Evolutionary conservation across 495 filamentous ascomycete genomes (phyloP).

Genomic region (Letharia columbiana): DNA sequence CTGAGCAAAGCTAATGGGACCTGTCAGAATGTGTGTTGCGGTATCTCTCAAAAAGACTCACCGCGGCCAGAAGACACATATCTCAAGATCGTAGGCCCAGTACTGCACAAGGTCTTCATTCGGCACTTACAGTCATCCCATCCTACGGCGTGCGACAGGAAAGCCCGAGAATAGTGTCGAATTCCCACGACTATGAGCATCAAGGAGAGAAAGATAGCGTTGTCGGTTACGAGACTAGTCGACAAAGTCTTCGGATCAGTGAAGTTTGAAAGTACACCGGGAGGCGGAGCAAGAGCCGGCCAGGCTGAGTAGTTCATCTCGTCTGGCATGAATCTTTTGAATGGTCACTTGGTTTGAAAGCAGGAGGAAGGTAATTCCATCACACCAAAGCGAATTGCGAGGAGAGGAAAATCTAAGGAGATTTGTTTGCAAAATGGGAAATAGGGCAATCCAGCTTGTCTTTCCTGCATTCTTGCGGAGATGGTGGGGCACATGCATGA

Average conservation of each 20-base stretch:
- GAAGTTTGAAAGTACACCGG: neutral
- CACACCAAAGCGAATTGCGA: too few relatives aligned
- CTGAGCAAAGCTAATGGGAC: neutral
- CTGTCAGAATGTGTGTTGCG: neutral
- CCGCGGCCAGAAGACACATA: neutral
- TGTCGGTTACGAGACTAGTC: neutral
- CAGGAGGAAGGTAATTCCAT: too few relatives aligned
- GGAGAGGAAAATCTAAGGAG: too few relatives aligned
- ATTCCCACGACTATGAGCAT: neutral
- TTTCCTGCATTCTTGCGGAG: too few relatives aligned
- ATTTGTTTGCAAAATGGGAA: too few relatives aligned
- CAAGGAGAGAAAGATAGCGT: neutral
- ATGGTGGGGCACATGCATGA: too few relatives aligned
- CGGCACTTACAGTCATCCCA: neutral
- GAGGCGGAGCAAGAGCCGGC: neutral
- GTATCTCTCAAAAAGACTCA: neutral
- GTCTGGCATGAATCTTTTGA: neutral
- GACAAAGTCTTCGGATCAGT: neutral
- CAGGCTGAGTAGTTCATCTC: neutral
- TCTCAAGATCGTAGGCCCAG: neutral
- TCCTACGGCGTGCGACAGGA: neutral
- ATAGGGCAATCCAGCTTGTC: too few relatives aligned
- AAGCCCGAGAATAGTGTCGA: neutral
- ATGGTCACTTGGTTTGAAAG: neutral
- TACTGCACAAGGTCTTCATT: neutral